Evolutionary conservation across 441 rosid genomes (phyloP), one percentile per base, ranked within the genome.

Genomic region (Oxalis stricta): DNA sequence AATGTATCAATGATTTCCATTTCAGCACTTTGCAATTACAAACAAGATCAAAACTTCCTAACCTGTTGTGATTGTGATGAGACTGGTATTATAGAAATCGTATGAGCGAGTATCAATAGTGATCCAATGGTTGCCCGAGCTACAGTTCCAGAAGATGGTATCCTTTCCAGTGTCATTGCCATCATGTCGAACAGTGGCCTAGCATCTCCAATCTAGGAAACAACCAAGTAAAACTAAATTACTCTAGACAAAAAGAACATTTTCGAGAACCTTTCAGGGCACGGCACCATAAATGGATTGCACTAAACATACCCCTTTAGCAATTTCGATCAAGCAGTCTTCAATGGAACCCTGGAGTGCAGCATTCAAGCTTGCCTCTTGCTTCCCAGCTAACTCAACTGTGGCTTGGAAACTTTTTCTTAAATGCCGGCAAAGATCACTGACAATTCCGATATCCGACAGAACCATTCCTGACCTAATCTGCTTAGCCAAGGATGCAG

Each of bases 351-450:
- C 82, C 52, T 79, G 99, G 38, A 92, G 92, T 52, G 58, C 53
- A 47, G 68, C 44, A 62, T 92, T 81, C 62, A 67, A 44, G 52
- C 67, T 79, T 50, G 72, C 57, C 44, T 86, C 96, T 39, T 72
- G 79, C 48, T 76, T 77, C 58, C 80, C 97, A 17, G 34, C 64
- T 44, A 87, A 57, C 59, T 79, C 82, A 39, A 74, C 70, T 2
- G 80, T 75, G 24, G 82, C 79, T 58, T 87, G 97, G 54, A 92
- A 74, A 61, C 89, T 79, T 72, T 84, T 92, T 59, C 99, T 68
- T 57, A 92, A 55, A 79, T 92, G 99, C 64, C 94, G 75, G 63
- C 97, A 87, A 45, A 92, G 64, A 59, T 92, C 97, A 48, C 84
- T 77, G 34, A 92, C 86, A 59, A 76, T 81, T 44, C 80, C 79